phyloP scores from a whole-genome alignment of 306 rosid species.

The apple (Malus domestica) region ASM211411v1 NC_041802.1:28134501-28135000 shows the following conservation, averaged over 20 bases:
- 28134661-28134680: background rate
- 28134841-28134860: background rate
- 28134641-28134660: background rate
- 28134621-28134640: background rate
- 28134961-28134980: no score
- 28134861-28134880: no score
- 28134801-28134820: background rate
- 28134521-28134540: conserved; percentile 11
- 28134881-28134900: background rate
- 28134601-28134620: background rate
- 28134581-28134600: background rate
- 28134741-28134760: no score
- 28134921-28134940: accelerated
- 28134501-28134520: background rate
- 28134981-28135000: no score
- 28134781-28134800: no score
- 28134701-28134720: background rate
- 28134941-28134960: no score
- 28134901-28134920: no score
- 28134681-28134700: background rate
- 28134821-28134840: background rate
- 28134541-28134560: conserved; percentile 11
- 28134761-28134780: background rate
- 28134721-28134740: background rate
- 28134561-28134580: background rate